Percentiles rank a stretch among this genome's conserved stretches.
Conservation (phyloP, 345 rosid genomes). For the Zanthoxylum bungeanum region DNA sequence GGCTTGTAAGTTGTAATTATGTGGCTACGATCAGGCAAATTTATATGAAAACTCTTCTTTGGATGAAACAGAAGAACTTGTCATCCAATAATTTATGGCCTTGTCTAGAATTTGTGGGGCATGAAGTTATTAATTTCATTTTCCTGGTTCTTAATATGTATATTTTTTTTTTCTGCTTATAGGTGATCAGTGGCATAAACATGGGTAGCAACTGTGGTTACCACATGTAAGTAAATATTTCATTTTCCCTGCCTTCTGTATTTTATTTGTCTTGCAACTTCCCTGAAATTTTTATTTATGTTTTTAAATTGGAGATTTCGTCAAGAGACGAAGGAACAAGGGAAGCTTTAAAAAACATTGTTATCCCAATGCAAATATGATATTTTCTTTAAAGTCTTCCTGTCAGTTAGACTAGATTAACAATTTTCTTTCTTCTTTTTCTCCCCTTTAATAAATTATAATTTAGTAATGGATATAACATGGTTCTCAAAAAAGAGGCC, state of each 20-base stretch:
- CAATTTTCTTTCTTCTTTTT: background rate
- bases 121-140: too few species aligned
- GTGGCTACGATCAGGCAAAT: too few species aligned
- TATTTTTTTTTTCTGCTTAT: too few species aligned
- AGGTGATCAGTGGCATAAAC: conserved; percentile 97
- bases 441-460: background rate
- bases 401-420: background rate
- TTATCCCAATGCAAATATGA: background rate
- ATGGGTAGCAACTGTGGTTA: conserved; percentile 93
- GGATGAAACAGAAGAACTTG: too few species aligned
- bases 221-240: conserved; percentile 56
- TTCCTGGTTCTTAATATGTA: too few species aligned
- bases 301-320: background rate
- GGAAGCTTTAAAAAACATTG: background rate
- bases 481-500: background rate
- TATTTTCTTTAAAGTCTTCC: background rate
- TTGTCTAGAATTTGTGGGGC: too few species aligned
- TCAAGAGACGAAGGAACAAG: too few species aligned
- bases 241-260: background rate
- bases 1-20: too few species aligned
- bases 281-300: background rate
- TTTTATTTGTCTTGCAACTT: background rate
- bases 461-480: background rate
- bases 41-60: too few species aligned
- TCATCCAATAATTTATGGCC: too few species aligned